A percentile compares a stretch with the other conserved stretches of the same genome.
phyloP scores from a whole-genome alignment of 306 rosid species.

The Albizia julibrissin region DNA sequence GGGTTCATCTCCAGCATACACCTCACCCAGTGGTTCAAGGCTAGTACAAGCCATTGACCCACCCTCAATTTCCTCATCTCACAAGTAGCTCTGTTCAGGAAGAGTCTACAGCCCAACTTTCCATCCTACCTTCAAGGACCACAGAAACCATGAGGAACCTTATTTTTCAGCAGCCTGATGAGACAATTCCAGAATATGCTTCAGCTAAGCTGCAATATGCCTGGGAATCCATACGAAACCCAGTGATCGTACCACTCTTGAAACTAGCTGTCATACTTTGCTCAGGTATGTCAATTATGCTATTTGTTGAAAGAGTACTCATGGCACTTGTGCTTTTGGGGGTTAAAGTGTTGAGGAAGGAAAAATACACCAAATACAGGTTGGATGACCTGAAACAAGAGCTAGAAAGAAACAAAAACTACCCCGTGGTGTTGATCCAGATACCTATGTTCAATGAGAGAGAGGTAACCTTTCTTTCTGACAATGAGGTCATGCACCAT shows the following conservation, averaged over 20 bases:
- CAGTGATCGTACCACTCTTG: constrained; percentile 50
- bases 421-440: constrained; percentile 57
- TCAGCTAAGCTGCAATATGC: constrained; percentile 45
- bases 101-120: constrained; percentile 15
- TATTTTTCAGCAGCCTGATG: constrained; percentile 45
- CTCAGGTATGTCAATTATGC: constrained; percentile 60
- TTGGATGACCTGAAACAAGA: constrained; percentile 46
- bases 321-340: constrained; percentile 44
- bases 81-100: constrained; percentile 40
- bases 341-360: constrained; percentile 53
- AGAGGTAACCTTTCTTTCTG: constrained; percentile 48
- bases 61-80: constrained; percentile 33
- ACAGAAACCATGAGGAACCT: constrained; percentile 46
- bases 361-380: constrained; percentile 54
- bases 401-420: constrained; percentile 45
- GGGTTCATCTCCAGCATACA: constrained; percentile 32
- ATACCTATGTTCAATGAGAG: constrained; percentile 67
- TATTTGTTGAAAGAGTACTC: constrained; percentile 52
- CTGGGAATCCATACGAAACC: constrained; percentile 48
- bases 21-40: constrained; percentile 33
- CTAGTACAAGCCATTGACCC: constrained; percentile 22
- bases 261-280: constrained; percentile 47
- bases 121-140: constrained; percentile 27
- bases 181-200: constrained; percentile 34
- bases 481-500: constrained; percentile 13